Percentiles rank a stretch among this genome's conserved stretches.
phyloP scores from a whole-genome alignment of 2,329 filamentous ascomycete genomes.

The Uncinocarpus reesii region DNA sequence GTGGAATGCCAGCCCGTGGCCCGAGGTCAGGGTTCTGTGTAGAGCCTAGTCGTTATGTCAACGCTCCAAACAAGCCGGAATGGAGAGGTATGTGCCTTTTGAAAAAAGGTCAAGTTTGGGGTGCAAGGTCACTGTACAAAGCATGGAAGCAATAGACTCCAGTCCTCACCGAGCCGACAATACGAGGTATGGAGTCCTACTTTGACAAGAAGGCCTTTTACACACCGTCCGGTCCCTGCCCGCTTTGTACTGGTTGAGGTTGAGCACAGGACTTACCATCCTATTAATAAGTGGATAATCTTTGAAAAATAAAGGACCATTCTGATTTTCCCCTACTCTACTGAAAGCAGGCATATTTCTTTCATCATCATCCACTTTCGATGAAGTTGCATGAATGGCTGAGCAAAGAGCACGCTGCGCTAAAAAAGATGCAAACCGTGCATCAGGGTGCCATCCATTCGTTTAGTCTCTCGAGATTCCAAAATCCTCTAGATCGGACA shows the following conservation, averaged over 20 bases:
- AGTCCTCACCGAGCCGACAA: background rate
- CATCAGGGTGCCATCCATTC: background rate
- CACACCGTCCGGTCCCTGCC: too few species aligned
- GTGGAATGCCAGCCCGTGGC: conserved; percentile 51
- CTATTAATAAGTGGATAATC: too few species aligned
- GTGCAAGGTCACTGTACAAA: conserved; percentile 69
- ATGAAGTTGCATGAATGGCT: too few species aligned
- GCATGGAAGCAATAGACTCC: conserved; percentile 60
- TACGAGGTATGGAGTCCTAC: too few species aligned
- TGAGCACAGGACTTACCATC: background rate
- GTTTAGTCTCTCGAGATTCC: background rate
- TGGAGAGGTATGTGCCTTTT: conserved; percentile 71
- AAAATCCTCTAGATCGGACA: background rate
- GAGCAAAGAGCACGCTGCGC: too few species aligned
- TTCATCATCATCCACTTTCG: background rate
- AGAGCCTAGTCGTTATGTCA: conserved; percentile 83
- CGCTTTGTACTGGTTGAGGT: background rate
- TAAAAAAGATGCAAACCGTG: too few species aligned
- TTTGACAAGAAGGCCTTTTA: too few species aligned
- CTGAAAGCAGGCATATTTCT: background rate
- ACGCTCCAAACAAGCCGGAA: conserved; percentile 69
- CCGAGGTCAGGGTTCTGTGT: conserved; percentile 74
- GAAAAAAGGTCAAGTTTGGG: conserved; percentile 76
- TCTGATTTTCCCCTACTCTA: background rate
- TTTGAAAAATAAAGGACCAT: background rate